Evolutionary conservation across 169 alveolate genomes (phyloP), one percentile per base, ranked within the genome.

Genomic region (Cryptosporidium muris): DNA sequence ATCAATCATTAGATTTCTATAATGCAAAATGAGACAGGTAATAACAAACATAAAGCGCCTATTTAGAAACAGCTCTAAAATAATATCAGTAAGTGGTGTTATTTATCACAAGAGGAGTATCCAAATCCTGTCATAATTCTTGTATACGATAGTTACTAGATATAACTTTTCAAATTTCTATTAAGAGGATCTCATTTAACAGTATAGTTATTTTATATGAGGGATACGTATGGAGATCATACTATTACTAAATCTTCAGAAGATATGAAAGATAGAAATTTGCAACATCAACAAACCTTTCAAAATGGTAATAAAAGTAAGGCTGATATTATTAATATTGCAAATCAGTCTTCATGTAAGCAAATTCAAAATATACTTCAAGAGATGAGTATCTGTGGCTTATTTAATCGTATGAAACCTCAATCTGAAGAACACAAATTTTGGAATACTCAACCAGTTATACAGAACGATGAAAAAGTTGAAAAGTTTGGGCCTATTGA

Each of bases 391-490:
- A 11, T 66, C n/a, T 38, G 64, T 2, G 58, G 64, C 6, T 37
- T 66, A 40, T 51, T 66, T 63, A 51, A 37, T 5, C 48, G 45
- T 8, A 9, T 48, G 2, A 66, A 66, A 51, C 64, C 64, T n/a
- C 25, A 25, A 25, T 25, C 25, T 25, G 0, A 25, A 25, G 25
- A 25, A 25, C 98, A 96, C 90, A 91, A 93, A 58, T 97, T 97
- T 91, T 97, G 99, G 99, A 92, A 95, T 82, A 95, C 98, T 0
- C 98, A 97, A 81, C 98, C 98, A 58, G 98, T 97, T 43, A 96
- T 97, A n/a, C 90, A 94, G 81, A 89, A 93, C 43, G 66, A 91
- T 60, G 95, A 94, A 14, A 93, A 92, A n/a, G 82, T 89, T 80
- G 94, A 80, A 14, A 67, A 48, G 25, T 43, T 80, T 37, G 66